Evolutionary conservation across 768 basidiomycete genomes (phyloP).

Genomic region (Austroboletus eburneus): DNA sequence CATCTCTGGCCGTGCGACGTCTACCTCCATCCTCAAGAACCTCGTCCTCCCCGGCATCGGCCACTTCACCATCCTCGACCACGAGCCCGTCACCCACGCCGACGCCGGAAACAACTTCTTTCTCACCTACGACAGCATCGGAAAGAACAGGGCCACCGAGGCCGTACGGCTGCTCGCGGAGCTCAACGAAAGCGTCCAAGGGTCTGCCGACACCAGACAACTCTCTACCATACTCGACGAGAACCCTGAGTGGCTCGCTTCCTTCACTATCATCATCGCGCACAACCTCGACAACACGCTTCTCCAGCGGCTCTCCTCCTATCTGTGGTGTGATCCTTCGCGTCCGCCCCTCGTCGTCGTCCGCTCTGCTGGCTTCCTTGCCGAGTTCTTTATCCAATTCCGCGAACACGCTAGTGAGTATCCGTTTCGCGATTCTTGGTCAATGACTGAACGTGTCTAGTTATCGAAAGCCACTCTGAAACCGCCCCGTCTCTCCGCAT

Average conservation of each 20-base stretch:
- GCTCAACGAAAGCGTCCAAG: constrained; percentile 85
- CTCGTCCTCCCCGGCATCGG: constrained; percentile 95
- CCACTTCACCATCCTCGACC: constrained; percentile 90
- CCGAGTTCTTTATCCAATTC: constrained; percentile 84
- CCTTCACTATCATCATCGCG: constrained; percentile 78
- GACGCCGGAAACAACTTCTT: constrained; percentile 98
- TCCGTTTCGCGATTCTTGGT: background rate
- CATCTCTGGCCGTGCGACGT: constrained; percentile 75
- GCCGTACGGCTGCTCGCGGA: constrained; percentile 73
- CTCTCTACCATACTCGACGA: constrained; percentile 54
- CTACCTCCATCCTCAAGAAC: constrained; percentile 91
- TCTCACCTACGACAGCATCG: constrained; percentile 70
- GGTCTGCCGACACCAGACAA: constrained; percentile 53
- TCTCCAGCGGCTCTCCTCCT: constrained; percentile 54
- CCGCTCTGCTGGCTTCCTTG: constrained; percentile 84
- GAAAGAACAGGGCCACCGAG: constrained; percentile 75
- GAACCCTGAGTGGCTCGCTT: constrained; percentile 50
- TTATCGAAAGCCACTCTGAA: constrained; percentile 87
- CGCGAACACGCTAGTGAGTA: constrained; percentile 79
- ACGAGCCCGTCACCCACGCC: constrained; percentile 51
- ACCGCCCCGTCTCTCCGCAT: constrained; percentile 72
- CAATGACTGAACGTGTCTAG: constrained; percentile 35
- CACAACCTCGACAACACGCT: constrained; percentile 66
- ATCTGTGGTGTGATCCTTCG: constrained; percentile 64
- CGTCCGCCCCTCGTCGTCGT: constrained; percentile 72